Evolutionary conservation across 2,329 filamentous ascomycete genomes (phyloP), one percentile per base, ranked within the genome.

Genomic region (Ceratocystis ficicola): DNA sequence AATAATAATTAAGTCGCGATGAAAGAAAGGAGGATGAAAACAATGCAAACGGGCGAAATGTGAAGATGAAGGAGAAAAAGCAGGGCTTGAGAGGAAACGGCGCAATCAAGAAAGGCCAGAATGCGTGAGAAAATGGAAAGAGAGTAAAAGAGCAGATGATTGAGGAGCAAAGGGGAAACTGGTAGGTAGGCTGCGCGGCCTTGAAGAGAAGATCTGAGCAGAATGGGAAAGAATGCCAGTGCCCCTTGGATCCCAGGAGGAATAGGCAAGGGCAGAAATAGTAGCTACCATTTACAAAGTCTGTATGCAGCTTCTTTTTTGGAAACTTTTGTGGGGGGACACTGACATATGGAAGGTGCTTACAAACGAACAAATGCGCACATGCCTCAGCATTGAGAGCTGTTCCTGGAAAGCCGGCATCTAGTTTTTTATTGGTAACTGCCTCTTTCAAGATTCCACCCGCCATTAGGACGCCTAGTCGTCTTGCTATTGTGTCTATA

Each of bases 191-290:
- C 55, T 59, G n/a, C 55, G 55, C 5, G 55, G 55, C 55, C 55
- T 59, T 59, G 55, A 59, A 59, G 55, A 59, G 17, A 30, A n/a
- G 48, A 59, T 32, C 55, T 25, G 55, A 15, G 22, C 55, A 59
- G 55, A 59, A 59, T 59, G 55, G 55, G 55, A 30, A 30, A 59
- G 55, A 59, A 59, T 59, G 55, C 55, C 55, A 59, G 55, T 59
- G 55, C 55, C 36, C 22, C 25, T 17, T 59, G 55, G 30, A 59
- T 59, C 36, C 30, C 17, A 32, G 55, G 55, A 59, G 55, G 55
- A 59, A 32, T n/a, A 59, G 55, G 55, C 55, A 59, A 59, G 55
- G 55, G 55, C 55, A 59, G 17, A 59, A 59, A 59, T 36, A 59
- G 55, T 30, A 59, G 32, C 17, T 59, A 8, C 55, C 55, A 10